A percentile compares a stretch with the other conserved stretches of the same genome.
phyloP scores from a whole-genome alignment of 306 rosid species.

The Inga oerstediana region DNA sequence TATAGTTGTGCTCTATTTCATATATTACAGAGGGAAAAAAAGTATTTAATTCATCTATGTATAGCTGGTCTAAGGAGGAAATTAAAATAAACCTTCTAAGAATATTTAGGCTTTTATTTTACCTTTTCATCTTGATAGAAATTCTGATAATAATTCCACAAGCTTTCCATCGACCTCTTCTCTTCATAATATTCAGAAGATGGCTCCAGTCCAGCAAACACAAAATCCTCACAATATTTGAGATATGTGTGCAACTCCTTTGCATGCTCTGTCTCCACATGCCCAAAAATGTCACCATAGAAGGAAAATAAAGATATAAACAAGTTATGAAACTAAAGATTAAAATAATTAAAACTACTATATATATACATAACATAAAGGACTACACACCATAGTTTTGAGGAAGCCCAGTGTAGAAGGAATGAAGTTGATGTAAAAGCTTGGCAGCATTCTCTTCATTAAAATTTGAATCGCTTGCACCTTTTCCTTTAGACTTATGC shows the following conservation, averaged over 20 bases:
- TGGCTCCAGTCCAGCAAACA: not conserved
- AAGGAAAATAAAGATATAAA: not conserved
- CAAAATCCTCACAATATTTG: not conserved
- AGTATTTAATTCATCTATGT: not conserved
- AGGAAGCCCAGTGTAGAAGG: not conserved
- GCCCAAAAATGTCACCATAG: not conserved
- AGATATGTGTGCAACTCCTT: not conserved
- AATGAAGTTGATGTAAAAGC: not conserved
- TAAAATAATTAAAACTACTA: too few species aligned
- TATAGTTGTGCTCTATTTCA: not conserved
- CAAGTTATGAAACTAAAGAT: not conserved
- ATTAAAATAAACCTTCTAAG: too few species aligned
- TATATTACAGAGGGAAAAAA: too few species aligned
- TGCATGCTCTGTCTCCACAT: not conserved
- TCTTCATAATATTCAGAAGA: not conserved
- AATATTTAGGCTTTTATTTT: not conserved
- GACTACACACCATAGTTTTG: not conserved
- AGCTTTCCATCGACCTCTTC: not conserved
- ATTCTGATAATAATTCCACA: not conserved
- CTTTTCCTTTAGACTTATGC: conserved; percentile 24
- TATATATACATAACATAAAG: too few species aligned
- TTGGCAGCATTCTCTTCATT: not conserved
- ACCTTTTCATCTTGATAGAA: not conserved
- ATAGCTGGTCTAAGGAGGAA: not conserved
- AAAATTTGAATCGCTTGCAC: conserved; percentile 32